Base-by-base conservation (phyloP, 73 alveolate genomes). In the Durusdinium trenchii region DNA sequence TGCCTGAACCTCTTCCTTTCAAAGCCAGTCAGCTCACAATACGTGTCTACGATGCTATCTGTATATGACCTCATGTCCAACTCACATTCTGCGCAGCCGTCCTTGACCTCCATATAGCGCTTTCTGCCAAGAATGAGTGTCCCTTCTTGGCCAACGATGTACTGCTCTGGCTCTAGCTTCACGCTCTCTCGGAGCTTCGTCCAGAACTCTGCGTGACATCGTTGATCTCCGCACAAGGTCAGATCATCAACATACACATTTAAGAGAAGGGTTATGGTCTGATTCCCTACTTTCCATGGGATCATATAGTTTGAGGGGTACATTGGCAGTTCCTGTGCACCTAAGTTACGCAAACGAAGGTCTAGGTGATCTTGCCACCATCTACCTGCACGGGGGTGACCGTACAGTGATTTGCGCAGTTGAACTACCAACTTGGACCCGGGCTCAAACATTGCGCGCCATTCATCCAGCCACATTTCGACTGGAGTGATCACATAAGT, bases 321-420 rank as follows among this genome's bases (percentile, higher is more conserved):
- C 18, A 12, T n/a, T 12, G 2, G 51, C 51, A 73, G 35, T 3
- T 38, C 54, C 7, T 10, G 38, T 0, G 52, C 85, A 1, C 85
- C 85, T 1, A 73, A 4, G 2, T 12, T 26, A 7, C 18, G 32
- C 0, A 73, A 38, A 26, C 85, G 48, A 6, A 36, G 48, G 52
- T 38, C 35, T 1, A 73, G 51, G 30, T 16, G 85, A 36, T 73
- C 54, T 30, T 73, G 52, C 85, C 85, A 73, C 51, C 51, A 26
- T 2, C 64, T n/a, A 6, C 90, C 90, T 7, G 90, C 90, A 36
- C 23, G 38, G 23, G 90, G 90, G 45, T 79, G 90, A 9, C 90
- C 90, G 64, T 79, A 79, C 45, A 79, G 64, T 10, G 43, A 6
- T 7, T 46, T 23, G 30, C 5, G 14, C 43, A 79, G 64, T 10